These are phyloP conservation scores for Podospora sp. DNA, from an alignment of 495 filamentous ascomycete genomes.

Conservation along the genomic window DNA sequence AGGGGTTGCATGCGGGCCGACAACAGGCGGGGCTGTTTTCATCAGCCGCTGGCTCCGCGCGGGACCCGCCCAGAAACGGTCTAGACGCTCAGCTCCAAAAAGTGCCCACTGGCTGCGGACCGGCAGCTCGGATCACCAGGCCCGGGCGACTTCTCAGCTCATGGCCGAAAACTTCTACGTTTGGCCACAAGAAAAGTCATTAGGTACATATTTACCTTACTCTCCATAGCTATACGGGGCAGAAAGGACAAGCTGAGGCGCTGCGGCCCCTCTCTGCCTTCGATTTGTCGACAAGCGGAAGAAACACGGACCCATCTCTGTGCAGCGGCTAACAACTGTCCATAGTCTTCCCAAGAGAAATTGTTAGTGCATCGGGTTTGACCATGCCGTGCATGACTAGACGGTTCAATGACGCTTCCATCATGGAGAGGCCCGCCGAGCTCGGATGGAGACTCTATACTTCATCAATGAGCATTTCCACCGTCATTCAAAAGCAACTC, in stretches of 20 bases:
- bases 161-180: not conserved
- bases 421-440: no score
- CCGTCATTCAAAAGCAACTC: not conserved
- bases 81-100: not conserved
- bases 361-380: no score
- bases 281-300: not conserved
- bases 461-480: not conserved
- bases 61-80: conserved; percentile 6
- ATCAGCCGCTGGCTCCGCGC: conserved; percentile 1
- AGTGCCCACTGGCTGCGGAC: not conserved
- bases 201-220: no score
- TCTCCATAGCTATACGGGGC: no score
- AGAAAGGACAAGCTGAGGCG: not conserved
- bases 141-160: not conserved
- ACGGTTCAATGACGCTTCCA: no score
- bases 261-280: not conserved
- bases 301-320: not conserved
- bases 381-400: no score
- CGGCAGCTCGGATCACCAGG: not conserved
- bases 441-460: not conserved
- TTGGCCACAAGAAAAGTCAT: not conserved
- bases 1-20: conserved; percentile 5
- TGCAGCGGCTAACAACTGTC: not conserved
- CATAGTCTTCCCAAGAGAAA: no score
- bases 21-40: not conserved